Base-by-base conservation (phyloP, 257 asterid genomes). In the Solanum dulcamara region DNA sequence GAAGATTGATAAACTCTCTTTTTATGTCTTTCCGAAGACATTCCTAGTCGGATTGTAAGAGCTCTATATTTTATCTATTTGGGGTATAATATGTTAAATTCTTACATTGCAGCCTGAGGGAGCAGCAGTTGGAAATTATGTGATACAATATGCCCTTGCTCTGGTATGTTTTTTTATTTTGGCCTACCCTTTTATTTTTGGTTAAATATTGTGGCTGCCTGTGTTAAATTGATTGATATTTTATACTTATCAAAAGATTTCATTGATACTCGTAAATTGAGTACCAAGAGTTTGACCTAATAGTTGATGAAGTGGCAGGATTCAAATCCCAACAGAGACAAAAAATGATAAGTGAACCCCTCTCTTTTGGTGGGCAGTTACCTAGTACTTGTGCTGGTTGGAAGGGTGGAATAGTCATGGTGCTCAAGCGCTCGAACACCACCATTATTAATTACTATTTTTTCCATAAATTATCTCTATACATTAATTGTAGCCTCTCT, bases 101-200 rank as follows among this genome's bases (percentile, higher is more conserved):
- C 13, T 40, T 79, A 84, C 72, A 87, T 89, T 87, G 50, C 95
- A 96, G 99, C 99, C 99, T 84, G 98, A 97, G 91, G 99, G 99
- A 86, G 98, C 98, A 85, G 98, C 98, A 85, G 87, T 89, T 83
- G 83, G 88, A 84, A 94, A 97, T 90, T 94, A 92, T 84, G 94
- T 95, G 46, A 94, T 97, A 74, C 99, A 94, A 84, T 97, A 93
- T 88, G 98, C 99, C 89, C 93, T 97, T 17, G 96, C 99, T 75
- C 90, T 95, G 98, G 99, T 97, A 91, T 32, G 92, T 79, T 66
- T 84, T 51, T 75, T 26, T 84, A 70, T 64, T 74, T 55, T 64
- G 46, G 48, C 79, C 1, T 4, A 4, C 48, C 75, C 75, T 67
- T 67, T 67, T 66, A 66, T 66, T 32, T 66, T 68, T 68, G 4